phyloP scores from a whole-genome alignment of 768 basidiomycete genomes.

The Leccinum aurantiacum region DNA sequence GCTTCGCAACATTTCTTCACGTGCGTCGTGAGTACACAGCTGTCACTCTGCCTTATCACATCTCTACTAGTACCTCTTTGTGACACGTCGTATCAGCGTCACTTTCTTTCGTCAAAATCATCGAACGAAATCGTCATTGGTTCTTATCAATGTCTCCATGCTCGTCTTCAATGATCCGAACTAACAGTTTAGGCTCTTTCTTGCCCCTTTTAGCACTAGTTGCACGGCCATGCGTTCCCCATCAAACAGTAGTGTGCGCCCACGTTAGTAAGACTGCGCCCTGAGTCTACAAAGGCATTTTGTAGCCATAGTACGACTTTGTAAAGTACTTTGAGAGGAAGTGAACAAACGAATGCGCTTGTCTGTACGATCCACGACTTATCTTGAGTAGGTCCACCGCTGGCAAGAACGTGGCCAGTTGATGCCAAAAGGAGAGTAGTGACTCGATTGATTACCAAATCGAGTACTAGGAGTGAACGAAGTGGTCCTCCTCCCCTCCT shows the following conservation, averaged over 20 bases:
- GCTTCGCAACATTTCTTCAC: not conserved
- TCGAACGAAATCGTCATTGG: not conserved
- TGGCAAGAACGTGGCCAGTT: not conserved
- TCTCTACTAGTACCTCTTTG: not conserved
- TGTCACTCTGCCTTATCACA: not conserved
- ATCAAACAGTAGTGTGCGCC: not conserved
- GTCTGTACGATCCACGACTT: too few relatives aligned
- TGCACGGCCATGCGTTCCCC: not conserved
- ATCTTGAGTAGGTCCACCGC: too few relatives aligned
- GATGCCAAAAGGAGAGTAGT: slow-evolving; percentile 28
- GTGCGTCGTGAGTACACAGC: not conserved
- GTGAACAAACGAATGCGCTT: too few relatives aligned
- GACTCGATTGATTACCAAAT: slow-evolving; percentile 24
- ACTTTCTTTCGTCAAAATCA: not conserved
- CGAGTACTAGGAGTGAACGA: slow-evolving; percentile 2
- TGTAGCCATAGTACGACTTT: not conserved
- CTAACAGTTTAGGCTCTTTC: not conserved
- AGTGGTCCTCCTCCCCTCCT: slow-evolving; percentile 22
- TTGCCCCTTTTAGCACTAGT: not conserved
- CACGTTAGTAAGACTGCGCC: not conserved
- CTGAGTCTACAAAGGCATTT: not conserved
- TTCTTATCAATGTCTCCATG: not conserved
- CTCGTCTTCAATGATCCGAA: not conserved
- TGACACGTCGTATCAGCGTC: not conserved
- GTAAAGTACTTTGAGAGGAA: not conserved